These are phyloP conservation scores for Mycena galopus DNA, from an alignment of 768 basidiomycete species.

Conservation along the genomic window DNA sequence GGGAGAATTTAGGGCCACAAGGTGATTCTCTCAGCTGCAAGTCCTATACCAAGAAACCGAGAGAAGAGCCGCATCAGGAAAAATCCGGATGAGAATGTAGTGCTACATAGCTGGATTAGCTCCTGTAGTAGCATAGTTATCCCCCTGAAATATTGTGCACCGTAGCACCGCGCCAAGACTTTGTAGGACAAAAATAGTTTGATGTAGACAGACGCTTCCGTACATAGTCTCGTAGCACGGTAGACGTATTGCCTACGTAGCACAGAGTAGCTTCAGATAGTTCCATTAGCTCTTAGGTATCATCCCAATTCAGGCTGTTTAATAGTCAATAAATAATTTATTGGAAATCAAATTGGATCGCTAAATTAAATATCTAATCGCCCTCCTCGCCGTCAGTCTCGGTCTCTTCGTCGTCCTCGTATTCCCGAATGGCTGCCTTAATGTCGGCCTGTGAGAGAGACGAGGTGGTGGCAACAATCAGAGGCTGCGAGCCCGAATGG, in stretches of 20 bases:
- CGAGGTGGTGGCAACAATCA: neutral
- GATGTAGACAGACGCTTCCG: neutral
- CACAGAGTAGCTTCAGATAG: no score
- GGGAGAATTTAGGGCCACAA: no score
- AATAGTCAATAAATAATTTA: no score
- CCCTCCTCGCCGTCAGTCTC: constrained; percentile 11
- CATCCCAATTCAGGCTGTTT: no score
- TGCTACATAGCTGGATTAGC: neutral
- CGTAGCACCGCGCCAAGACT: neutral
- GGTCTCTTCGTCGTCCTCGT: neutral
- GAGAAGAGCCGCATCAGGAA: no score
- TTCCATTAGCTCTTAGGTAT: no score
- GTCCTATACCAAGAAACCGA: no score
- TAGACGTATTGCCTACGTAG: neutral
- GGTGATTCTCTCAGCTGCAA: no score
- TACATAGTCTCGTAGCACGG: neutral
- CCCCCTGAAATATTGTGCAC: neutral
- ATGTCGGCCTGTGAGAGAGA: neutral
- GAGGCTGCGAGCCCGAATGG: constrained; percentile 17
- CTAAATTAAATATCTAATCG: neutral
- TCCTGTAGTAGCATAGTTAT: neutral
- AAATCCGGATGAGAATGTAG: neutral
- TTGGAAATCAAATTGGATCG: no score
- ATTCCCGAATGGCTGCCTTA: neutral
- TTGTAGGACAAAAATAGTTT: neutral